Evolutionary conservation across 2,329 filamentous ascomycete genomes (phyloP).

Genomic region (Aspergillus fumigatus): DNA sequence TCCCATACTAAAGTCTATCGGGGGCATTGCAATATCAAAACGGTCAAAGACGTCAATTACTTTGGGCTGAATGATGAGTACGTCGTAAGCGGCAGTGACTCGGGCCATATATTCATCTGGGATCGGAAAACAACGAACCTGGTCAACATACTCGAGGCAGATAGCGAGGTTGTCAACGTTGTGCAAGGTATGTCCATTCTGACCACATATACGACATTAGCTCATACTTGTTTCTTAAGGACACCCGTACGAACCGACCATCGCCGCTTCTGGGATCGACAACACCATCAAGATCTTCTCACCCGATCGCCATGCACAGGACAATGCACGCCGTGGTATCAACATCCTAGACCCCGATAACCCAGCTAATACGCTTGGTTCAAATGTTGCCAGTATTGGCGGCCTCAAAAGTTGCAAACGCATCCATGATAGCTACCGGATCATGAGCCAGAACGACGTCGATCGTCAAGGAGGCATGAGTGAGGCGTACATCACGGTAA

Average conservation of each 20-base stretch:
- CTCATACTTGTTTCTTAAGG: slow-evolving; percentile 34
- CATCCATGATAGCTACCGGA: slow-evolving; percentile 57
- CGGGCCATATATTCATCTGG: slow-evolving; percentile 66
- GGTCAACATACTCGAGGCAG: slow-evolving; percentile 62
- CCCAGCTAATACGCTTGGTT: slow-evolving; percentile 31
- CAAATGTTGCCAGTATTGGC: slow-evolving; percentile 22
- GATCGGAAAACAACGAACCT: slow-evolving; percentile 58
- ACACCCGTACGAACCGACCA: slow-evolving; percentile 63
- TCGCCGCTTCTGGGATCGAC: slow-evolving; percentile 64
- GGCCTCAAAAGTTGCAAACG: slow-evolving; percentile 55
- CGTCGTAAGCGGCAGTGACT: slow-evolving; percentile 63
- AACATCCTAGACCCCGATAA: slow-evolving; percentile 52
- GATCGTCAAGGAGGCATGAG: slow-evolving; percentile 54
- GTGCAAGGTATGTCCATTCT: slow-evolving; percentile 49
- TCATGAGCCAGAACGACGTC: slow-evolving; percentile 59
- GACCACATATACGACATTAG: not conserved
- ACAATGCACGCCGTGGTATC: slow-evolving; percentile 52
- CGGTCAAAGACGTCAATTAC: slow-evolving; percentile 66
- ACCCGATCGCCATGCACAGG: slow-evolving; percentile 54
- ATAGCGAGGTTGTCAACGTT: slow-evolving; percentile 67
- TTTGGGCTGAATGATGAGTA: slow-evolving; percentile 65
- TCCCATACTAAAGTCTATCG: slow-evolving; percentile 55
- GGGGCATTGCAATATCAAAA: slow-evolving; percentile 64
- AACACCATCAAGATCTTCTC: slow-evolving; percentile 66
- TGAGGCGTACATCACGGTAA: slow-evolving; percentile 54